Conservation (phyloP, 257 asterid genomes). For the Solanum infundibuliforme region DNA sequence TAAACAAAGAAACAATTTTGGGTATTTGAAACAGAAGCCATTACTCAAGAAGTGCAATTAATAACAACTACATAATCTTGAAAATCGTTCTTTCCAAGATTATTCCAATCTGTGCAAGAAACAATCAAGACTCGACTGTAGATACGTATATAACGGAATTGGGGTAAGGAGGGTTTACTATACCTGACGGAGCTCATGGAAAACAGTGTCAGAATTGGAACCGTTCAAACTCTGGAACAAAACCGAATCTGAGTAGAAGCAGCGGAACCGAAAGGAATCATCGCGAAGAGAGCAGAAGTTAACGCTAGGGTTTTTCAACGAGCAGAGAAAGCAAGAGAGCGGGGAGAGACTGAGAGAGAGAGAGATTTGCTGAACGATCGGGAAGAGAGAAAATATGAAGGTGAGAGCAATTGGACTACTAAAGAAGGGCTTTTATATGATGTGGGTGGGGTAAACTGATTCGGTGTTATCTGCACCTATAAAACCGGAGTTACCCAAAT, state of each 20-base stretch:
- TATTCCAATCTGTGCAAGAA: neutral
- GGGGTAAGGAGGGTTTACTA: neutral
- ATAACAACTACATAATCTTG: neutral
- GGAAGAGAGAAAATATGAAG: neutral
- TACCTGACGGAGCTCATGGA: constrained; percentile 70
- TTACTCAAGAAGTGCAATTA: neutral
- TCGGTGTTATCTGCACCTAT: neutral
- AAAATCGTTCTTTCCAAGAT: neutral
- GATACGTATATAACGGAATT: neutral
- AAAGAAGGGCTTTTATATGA: neutral
- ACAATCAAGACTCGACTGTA: neutral
- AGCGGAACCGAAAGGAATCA: constrained; percentile 60
- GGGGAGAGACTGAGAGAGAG: neutral
- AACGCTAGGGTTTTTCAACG: constrained; percentile 3
- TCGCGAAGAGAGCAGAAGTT: constrained; percentile 10
- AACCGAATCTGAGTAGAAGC: constrained; percentile 57
- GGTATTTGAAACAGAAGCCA: neutral
- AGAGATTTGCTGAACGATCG: neutral
- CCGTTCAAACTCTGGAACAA: constrained; percentile 60
- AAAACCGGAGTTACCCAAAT: neutral
- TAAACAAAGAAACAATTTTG: neutral
- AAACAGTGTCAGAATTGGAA: constrained; percentile 65
- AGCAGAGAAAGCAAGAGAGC: neutral
- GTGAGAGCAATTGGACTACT: neutral
- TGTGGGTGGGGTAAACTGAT: neutral